Base-by-base conservation (phyloP, 345 rosid genomes). In the Rubroshorea leprosula region DNA sequence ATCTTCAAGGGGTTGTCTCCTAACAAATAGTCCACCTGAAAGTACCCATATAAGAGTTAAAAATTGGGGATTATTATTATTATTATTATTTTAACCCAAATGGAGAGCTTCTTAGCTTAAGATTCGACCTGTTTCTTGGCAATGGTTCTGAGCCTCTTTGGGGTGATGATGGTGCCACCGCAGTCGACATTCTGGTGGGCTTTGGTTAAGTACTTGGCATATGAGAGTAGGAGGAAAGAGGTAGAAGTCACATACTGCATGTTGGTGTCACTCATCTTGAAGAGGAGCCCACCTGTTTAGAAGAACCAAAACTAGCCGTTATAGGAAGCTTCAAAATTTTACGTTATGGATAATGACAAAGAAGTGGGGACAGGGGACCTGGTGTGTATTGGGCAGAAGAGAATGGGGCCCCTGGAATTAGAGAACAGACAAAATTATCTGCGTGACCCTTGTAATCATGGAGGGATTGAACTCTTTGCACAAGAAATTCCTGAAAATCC, bases 1-100 rank as follows among this genome's bases (percentile, higher is more conserved):
- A 87, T 83, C 62, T 75, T 77, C 55, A 76, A 72, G 9, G 99
- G 96, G 58, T 94, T 94, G 60, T 87, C 90, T 19, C 99, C 99
- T 17, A 94, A 76, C 50, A 94, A 48, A 58, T 94, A 94, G 69
- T 94, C 99, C 69, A 87, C 97, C 60, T 76, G 77, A 50, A 10
- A 44, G n/a, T n/a, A n/a, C n/a, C n/a, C n/a, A n/a, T n/a, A n/a
- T n/a, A n/a, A n/a, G n/a, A n/a, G n/a, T n/a, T n/a, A n/a, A n/a
- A n/a, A n/a, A n/a, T n/a, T n/a, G n/a, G n/a, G n/a, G n/a, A n/a
- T n/a, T n/a, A n/a, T n/a, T n/a, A n/a, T n/a, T n/a, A n/a, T n/a
- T n/a, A n/a, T n/a, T n/a, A n/a, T n/a, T n/a, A n/a, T n/a, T n/a
- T n/a, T n/a, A n/a, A n/a, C n/a, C n/a, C n/a, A n/a, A n/a, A n/a